Conservation (phyloP, 2,329 filamentous ascomycete genomes). For the Trichoderma semiorbis region DNA sequence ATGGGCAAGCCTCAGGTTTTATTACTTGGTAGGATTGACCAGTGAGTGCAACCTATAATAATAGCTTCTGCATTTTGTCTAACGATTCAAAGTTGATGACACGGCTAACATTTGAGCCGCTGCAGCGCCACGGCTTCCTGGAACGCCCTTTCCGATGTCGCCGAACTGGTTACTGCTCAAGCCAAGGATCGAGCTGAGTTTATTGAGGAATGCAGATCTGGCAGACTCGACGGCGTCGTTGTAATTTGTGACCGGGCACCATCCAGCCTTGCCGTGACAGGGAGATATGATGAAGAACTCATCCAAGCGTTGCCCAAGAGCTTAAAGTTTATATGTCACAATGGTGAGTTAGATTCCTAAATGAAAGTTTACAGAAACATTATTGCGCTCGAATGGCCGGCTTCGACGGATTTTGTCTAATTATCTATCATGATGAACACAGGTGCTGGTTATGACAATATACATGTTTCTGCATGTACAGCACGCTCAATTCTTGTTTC, state of each 20-base stretch:
- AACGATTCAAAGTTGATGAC: neutral
- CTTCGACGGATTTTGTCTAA: neutral
- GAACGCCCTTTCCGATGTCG: neutral
- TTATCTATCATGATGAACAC: neutral
- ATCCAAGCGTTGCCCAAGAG: neutral
- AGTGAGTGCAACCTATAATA: neutral
- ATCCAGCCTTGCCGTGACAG: neutral
- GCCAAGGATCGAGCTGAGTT: neutral
- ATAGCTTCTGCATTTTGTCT: neutral
- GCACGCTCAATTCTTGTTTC: conserved; percentile 35
- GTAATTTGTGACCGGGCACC: neutral
- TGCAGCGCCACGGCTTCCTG: neutral
- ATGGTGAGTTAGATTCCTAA: neutral
- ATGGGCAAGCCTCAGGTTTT: neutral
- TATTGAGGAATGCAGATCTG: neutral
- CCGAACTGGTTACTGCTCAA: neutral
- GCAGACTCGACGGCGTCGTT: neutral
- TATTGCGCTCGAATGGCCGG: neutral
- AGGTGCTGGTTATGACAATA: neutral
- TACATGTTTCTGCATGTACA: neutral
- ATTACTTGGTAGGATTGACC: neutral
- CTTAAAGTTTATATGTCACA: neutral
- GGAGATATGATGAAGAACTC: neutral
- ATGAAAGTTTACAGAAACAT: neutral
- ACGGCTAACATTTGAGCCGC: neutral